Percentiles rank a stretch among this genome's conserved stretches.
Conservation (phyloP, 768 basidiomycete genomes). For the Pisolithus tinctorius region DNA sequence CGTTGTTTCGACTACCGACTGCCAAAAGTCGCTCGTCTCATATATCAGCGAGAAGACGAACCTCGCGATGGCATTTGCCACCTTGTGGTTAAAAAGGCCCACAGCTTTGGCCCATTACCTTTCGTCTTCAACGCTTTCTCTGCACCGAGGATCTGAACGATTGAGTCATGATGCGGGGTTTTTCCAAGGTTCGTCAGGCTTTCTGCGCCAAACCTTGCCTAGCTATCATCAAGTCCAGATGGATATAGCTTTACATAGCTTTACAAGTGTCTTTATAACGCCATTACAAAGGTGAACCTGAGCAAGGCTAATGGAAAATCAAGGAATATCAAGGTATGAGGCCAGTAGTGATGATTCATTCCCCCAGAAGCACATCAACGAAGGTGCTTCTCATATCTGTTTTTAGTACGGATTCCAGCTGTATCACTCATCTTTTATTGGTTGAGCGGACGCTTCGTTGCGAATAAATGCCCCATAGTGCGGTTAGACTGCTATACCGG, state of each 20-base stretch:
- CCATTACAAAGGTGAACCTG: no score
- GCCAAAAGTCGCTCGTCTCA: constrained; percentile 81
- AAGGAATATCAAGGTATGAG: no score
- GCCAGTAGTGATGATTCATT: no score
- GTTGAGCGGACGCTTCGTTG: constrained; percentile 96
- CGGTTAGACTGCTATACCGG: constrained; percentile 94
- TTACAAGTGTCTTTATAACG: no score
- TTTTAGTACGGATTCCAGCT: constrained; percentile 81
- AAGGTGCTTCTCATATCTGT: constrained; percentile 43
- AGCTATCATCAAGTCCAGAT: no score
- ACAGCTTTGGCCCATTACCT: constrained; percentile 92
- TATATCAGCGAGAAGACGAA: constrained; percentile 98
- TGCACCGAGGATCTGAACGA: constrained; percentile 95
- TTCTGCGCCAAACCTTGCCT: constrained; percentile 84
- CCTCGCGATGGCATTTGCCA: constrained; percentile 40
- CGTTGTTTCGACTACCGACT: constrained; percentile 87
- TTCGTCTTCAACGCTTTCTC: constrained; percentile 99
- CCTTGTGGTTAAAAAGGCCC: neutral
- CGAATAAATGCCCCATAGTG: constrained; percentile 97
- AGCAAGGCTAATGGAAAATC: no score
- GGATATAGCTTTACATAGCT: no score
- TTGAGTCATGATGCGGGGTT: constrained; percentile 78
- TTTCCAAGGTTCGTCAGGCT: constrained; percentile 95
- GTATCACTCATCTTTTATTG: constrained; percentile 96
- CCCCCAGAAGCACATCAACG: constrained; percentile 79